A percentile compares a stretch with the other conserved stretches of the same genome.
Evolutionary conservation across 371 early-diverging fungal genomes (phyloP).

Genomic region (Astathelohania contejeani): DNA sequence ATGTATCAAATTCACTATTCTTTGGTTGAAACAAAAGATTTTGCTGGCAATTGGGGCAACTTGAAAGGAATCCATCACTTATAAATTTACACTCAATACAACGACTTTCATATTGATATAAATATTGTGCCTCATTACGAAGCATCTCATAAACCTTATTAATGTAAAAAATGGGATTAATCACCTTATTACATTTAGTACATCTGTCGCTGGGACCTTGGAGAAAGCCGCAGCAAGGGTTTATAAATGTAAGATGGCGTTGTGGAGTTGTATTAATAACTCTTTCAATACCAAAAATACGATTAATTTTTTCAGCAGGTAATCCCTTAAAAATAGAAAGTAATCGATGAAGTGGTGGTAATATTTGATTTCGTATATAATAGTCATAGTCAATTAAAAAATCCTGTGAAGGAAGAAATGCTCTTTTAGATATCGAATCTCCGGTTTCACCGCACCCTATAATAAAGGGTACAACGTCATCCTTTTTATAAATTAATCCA

Average conservation of each 20-base stretch:
- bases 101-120: constrained; percentile 19
- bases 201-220: constrained; percentile 33
- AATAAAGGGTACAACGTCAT: constrained; percentile 85
- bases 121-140: constrained; percentile 9
- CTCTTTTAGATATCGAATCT: constrained; percentile 58
- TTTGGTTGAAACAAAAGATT: constrained; percentile 8
- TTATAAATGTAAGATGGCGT: constrained; percentile 21
- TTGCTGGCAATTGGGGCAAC: constrained; percentile 28
- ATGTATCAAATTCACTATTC: constrained; percentile 40
- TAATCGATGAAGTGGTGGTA: constrained; percentile 62
- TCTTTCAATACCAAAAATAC: constrained; percentile 30
- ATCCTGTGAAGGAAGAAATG: constrained; percentile 58
- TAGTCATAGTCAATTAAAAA: constrained; percentile 64
- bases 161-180: constrained; percentile 24
- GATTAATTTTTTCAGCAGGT: constrained; percentile 11
- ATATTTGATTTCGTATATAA: constrained; percentile 82
- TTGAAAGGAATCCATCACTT: not conserved
- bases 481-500: constrained; percentile 60
- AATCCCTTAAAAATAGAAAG: constrained; percentile 9
- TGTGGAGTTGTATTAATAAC: not conserved
- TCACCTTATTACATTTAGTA: constrained; percentile 24
- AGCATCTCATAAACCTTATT: constrained; percentile 24
- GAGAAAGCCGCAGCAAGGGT: constrained; percentile 41
- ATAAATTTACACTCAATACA: constrained; percentile 30
- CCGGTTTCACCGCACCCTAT: constrained; percentile 59